Evolutionary conservation across 768 basidiomycete species (phyloP), one percentile per base, ranked within the genome.

Genomic region (Tephrocybe sp.): DNA sequence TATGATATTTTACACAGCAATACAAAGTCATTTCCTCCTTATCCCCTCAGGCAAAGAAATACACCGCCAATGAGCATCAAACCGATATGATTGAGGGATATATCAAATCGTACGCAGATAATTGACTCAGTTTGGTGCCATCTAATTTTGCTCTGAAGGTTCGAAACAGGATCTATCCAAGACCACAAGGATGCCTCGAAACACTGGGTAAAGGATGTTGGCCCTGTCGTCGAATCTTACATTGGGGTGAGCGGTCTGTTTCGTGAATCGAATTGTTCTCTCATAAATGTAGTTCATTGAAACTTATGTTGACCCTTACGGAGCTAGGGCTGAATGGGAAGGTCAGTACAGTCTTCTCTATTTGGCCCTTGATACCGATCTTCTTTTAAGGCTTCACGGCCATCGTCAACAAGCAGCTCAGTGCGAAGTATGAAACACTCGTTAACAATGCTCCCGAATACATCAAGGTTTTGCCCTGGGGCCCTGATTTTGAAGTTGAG

Each of bases 281-380:
- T 4, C 33, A 12, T 7, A 25, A 41, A 11, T 19, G 9, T 44
- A 78, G 67, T 91, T 90, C 64, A 77, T 91, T 33, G 88, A 91
- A 73, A 91, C 86, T 1, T 90, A 90, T 52, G 85, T 92, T 15
- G 92, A 94, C 61, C 92, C 92, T 6, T 92, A 89, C 51, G 92
- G 91, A 29, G 86, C 80, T n/a, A 82, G 92, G 43, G 92, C 92
- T 0, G 92, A 94, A 64, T 94, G 91, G 91, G 91, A 94, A 79
- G 91, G 89, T 82, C 47, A 29, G 57, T 47, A 36, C 39, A 21
- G 29, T 30, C 19, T 6, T 13, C 4, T 48, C 51, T 29, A 34
- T 25, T 47, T 47, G 33, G 19, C 9, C 42, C 24, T 27, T 13
- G 18, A 25, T 24, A 9, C 45, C 13, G 58, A 24, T 29, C 49